Percentiles rank a stretch among this genome's conserved stretches.
These are phyloP conservation scores for Dictyostelium firmibasis DNA, from an alignment of 78 protist species.

Conservation along the genomic window DNA sequence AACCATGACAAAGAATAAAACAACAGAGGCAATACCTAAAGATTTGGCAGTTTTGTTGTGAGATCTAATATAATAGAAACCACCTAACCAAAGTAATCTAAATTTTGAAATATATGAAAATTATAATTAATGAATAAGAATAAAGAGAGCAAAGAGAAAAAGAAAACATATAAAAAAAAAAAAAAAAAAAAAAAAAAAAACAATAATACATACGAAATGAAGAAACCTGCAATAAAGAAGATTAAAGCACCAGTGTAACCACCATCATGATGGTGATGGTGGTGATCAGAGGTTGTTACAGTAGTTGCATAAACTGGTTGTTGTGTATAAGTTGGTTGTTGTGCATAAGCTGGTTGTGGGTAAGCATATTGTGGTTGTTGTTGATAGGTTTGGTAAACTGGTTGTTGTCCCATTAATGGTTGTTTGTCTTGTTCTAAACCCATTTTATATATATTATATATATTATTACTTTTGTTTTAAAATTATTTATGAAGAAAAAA, in stretches of 20 bases:
- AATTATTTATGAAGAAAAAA: no score
- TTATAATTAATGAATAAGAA: background rate
- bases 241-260: background rate
- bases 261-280: background rate
- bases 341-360: background rate
- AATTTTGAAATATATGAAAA: background rate
- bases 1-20: conserved; percentile 12
- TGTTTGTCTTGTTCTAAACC: background rate
- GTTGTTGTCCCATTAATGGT: background rate
- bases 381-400: background rate
- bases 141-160: background rate
- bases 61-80: background rate
- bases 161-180: background rate
- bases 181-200: background rate
- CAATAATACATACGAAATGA: background rate
- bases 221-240: background rate
- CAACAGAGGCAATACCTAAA: background rate
- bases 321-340: background rate
- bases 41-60: background rate
- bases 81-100: conserved; percentile 15
- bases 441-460: background rate
- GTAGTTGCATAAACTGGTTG: background rate
- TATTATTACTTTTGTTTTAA: background rate
- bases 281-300: background rate
- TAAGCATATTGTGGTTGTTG: conserved; percentile 1